Evolutionary conservation across 2,329 filamentous ascomycete species (phyloP).

Genomic region (Fusarium nodosum): DNA sequence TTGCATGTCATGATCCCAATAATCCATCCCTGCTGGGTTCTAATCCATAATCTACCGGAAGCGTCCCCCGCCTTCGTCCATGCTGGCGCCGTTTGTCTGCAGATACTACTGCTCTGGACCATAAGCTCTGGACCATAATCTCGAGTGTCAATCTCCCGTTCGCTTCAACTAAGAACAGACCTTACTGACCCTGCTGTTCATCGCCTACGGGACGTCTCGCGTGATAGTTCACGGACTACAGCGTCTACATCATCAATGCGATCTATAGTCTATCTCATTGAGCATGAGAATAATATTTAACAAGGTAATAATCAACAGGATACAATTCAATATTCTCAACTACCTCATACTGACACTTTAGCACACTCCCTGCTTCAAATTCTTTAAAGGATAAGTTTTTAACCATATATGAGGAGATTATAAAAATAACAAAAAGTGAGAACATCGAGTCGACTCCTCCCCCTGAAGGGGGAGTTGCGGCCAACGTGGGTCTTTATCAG

Average conservation of each 20-base stretch:
- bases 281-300: not conserved
- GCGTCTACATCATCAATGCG: not conserved
- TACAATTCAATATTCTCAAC: too few species aligned
- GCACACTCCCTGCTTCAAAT: too few species aligned
- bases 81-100: conserved; percentile 32
- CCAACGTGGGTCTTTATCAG: not conserved
- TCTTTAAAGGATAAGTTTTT: too few species aligned
- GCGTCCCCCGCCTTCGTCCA: conserved; percentile 36
- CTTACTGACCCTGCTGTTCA: conserved; percentile 1
- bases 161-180: conserved; percentile 10
- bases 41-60: conserved; percentile 35
- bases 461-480: not conserved
- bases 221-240: not conserved
- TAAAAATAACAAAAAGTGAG: conserved; percentile 17
- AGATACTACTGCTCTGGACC: conserved; percentile 27
- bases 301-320: too few species aligned
- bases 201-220: not conserved
- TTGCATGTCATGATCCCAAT: conserved; percentile 15
- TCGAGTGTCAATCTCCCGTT: conserved; percentile 41
- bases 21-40: conserved; percentile 28
- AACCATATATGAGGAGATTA: too few species aligned
- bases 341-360: too few species aligned
- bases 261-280: not conserved
- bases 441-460: conserved; percentile 6
- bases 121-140: conserved; percentile 30